Evolutionary conservation across 129 eudicot genomes (phyloP), one percentile per base, ranked within the genome.

Genomic region (Lactuca sativa): DNA sequence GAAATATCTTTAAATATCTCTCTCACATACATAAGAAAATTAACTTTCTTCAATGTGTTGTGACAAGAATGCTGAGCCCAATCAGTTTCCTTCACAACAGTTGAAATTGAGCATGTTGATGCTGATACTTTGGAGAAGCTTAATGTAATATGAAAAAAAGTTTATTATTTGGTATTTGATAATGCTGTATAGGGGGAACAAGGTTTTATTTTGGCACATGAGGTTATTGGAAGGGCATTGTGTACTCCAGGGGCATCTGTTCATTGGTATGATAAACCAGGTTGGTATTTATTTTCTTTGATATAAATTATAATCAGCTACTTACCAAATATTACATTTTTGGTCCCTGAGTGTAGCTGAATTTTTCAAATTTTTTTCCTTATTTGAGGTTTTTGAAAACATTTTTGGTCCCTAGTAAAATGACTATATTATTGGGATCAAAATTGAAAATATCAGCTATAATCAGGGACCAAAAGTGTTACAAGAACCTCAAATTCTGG

Each of bases 261-360:
- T 67, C 98, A 93, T 80, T 93, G 98, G 98, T 93, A 93, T 70
- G 95, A 89, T 72, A 93, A 93, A 79, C 96, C 96, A 83, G 98
- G 98, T 93, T 17, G 67, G 84, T 25, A 31, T 25, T 8, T 67
- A 9, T 36, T 31, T 41, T 9, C 41, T 30, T 18, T 51, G 44
- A 34, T 74, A 56, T 56, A 64, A 47, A 18, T 18, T 18, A 18
- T 18, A 18, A 18, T 56, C 62, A 34, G 7, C 51, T 33, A 18
- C 21, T 18, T 18, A 18, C 21, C 1, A 18, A 18, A 18, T 18
- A 18, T 18, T 18, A 18, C 52, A 1, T 44, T 41, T 44, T 44
- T 44, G n/a, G 52, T 44, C 52, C 52, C n/a, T 44, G n/a, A 3
- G 14, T 11, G 11, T 44, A 11, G 4, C 14, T 44, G 52, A 44